phyloP scores from a whole-genome alignment of 306 rosid genomes.

The Benincasa hispida region DNA sequence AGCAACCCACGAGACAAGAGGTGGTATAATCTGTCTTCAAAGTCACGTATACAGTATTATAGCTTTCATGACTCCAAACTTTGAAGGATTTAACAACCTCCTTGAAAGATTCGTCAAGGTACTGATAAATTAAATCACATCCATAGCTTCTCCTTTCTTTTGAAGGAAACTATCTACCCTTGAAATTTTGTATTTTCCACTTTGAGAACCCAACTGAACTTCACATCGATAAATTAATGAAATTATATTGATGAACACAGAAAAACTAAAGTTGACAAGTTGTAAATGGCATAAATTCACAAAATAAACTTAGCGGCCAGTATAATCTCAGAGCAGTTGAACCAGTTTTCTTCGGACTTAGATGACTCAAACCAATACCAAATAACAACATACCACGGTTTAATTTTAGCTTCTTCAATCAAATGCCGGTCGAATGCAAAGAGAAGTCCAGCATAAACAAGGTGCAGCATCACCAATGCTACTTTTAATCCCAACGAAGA shows the following conservation, averaged over 20 bases:
- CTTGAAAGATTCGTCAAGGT: not conserved
- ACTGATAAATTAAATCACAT: not conserved
- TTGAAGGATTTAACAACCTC: not conserved
- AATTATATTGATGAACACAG: not conserved
- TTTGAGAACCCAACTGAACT: not conserved
- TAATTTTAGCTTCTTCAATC: constrained; percentile 52
- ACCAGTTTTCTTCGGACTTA: not conserved
- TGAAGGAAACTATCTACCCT: not conserved
- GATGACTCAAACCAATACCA: not conserved
- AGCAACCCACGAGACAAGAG: not conserved
- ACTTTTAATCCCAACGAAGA: constrained; percentile 63
- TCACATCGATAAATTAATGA: not conserved
- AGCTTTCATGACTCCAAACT: not conserved
- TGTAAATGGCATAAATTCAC: not conserved
- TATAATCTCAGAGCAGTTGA: not conserved
- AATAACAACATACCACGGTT: constrained; percentile 55
- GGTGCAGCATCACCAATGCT: constrained; percentile 55
- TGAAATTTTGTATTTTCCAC: not conserved
- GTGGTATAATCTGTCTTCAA: not conserved
- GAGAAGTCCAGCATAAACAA: constrained; percentile 50
- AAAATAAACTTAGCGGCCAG: not conserved
- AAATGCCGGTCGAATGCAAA: constrained; percentile 65
- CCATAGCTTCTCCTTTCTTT: not conserved
- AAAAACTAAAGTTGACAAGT: not conserved
- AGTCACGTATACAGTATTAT: not conserved